Evolutionary conservation across 202 grass and related monocot genomes (phyloP).

Genomic region (Alloteropsis angusta): DNA sequence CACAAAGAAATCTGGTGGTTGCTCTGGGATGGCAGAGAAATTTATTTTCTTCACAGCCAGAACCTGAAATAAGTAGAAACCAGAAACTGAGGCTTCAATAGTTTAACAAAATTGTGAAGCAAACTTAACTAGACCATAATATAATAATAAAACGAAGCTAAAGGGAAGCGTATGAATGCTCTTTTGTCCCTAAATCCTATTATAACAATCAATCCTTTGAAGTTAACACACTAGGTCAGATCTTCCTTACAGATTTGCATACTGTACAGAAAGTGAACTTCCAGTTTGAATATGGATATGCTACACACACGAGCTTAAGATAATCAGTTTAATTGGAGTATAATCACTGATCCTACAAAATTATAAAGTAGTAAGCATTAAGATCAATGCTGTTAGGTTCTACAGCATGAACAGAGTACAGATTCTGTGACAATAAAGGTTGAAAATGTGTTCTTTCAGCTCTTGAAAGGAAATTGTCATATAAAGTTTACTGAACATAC

Average conservation of each 20-base stretch:
- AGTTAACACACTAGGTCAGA: neutral
- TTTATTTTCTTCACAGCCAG: conserved; percentile 87
- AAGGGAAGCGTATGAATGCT: neutral
- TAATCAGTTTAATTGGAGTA: neutral
- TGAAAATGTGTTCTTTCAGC: neutral
- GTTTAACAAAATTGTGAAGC: neutral
- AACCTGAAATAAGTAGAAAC: conserved; percentile 40
- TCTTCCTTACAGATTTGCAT: neutral
- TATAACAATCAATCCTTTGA: neutral
- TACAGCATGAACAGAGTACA: neutral
- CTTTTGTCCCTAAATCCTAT: neutral
- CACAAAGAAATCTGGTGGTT: conserved; percentile 52
- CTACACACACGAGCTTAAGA: neutral
- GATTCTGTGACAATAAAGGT: neutral
- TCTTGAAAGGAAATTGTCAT: neutral
- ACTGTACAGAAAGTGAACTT: neutral
- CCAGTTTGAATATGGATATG: neutral
- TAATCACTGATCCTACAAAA: neutral
- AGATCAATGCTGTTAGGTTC: neutral
- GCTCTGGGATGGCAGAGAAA: conserved; percentile 43
- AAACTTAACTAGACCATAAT: neutral
- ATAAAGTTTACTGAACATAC: conserved; percentile 22
- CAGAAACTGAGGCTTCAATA: neutral
- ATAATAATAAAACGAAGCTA: neutral
- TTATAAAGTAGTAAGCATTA: neutral